Conservation (phyloP, 148 eudicot genomes). For the Cornus suecica region DNA sequence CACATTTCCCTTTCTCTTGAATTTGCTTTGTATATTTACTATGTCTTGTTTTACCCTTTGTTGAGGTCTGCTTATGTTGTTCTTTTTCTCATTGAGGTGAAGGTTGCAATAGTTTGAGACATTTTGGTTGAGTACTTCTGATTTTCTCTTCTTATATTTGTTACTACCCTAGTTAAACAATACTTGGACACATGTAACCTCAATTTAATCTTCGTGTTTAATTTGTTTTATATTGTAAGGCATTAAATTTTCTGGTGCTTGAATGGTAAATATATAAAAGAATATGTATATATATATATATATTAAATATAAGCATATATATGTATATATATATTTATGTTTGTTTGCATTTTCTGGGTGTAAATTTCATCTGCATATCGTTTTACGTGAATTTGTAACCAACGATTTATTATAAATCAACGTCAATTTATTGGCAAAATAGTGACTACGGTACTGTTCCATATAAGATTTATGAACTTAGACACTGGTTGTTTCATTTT, state of each 20-base stretch:
- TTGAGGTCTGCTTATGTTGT: too few relatives aligned
- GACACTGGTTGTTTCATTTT: constrained; percentile 27
- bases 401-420: background rate
- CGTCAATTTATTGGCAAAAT: background rate
- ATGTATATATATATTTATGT: background rate
- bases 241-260: background rate
- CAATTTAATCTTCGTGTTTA: background rate
- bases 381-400: too few relatives aligned
- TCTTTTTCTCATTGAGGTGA: too few relatives aligned
- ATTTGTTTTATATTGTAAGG: background rate
- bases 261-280: background rate
- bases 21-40: background rate
- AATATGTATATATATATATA: background rate
- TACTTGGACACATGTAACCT: background rate
- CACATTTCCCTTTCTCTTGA: background rate
- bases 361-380: too few relatives aligned
- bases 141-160: background rate
- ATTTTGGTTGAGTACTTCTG: too few relatives aligned
- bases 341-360: background rate
- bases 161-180: background rate
- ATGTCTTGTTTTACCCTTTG: too few relatives aligned
- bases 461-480: constrained; percentile 15
- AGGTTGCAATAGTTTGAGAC: too few relatives aligned
- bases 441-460: background rate
- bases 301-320: too few relatives aligned